These are phyloP conservation scores for Tephrocybe sp. DNA, from an alignment of 768 basidiomycete genomes.

Conservation along the genomic window DNA sequence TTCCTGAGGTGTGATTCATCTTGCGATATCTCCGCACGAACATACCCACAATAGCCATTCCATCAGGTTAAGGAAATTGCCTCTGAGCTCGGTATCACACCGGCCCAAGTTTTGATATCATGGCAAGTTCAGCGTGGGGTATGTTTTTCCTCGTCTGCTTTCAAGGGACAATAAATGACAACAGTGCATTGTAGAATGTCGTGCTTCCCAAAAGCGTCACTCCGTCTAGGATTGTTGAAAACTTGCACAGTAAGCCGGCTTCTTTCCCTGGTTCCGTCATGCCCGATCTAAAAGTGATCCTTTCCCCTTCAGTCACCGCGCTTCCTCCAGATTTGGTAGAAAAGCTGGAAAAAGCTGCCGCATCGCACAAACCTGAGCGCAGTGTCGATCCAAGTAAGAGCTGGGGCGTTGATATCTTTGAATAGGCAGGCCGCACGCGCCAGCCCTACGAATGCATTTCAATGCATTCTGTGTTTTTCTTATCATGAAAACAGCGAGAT, in stretches of 20 bases:
- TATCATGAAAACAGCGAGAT: no score
- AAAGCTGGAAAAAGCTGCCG: constrained; percentile 48
- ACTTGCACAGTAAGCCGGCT: constrained; percentile 50
- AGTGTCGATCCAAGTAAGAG: constrained; percentile 55
- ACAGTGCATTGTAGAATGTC: constrained; percentile 42
- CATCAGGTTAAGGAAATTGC: constrained; percentile 55
- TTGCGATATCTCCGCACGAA: neutral
- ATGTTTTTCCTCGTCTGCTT: constrained; percentile 22
- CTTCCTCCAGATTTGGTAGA: constrained; percentile 42
- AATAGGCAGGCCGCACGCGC: constrained; percentile 24
- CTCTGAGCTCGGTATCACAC: constrained; percentile 61
- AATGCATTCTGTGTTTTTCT: no score
- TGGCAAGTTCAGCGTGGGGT: constrained; percentile 80
- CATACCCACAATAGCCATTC: neutral
- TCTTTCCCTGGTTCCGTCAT: neutral
- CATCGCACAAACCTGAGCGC: constrained; percentile 52
- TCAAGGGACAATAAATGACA: neutral
- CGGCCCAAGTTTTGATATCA: constrained; percentile 70
- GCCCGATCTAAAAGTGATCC: constrained; percentile 9
- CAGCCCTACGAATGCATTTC: no score
- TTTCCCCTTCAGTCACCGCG: constrained; percentile 31
- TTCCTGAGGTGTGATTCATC: constrained; percentile 46
- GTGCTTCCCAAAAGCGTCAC: constrained; percentile 80
- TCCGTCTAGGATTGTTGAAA: constrained; percentile 64
- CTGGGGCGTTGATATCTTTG: constrained; percentile 69